Base-by-base conservation (phyloP, 805 yeast species). In the Kuraishia borneana region DNA sequence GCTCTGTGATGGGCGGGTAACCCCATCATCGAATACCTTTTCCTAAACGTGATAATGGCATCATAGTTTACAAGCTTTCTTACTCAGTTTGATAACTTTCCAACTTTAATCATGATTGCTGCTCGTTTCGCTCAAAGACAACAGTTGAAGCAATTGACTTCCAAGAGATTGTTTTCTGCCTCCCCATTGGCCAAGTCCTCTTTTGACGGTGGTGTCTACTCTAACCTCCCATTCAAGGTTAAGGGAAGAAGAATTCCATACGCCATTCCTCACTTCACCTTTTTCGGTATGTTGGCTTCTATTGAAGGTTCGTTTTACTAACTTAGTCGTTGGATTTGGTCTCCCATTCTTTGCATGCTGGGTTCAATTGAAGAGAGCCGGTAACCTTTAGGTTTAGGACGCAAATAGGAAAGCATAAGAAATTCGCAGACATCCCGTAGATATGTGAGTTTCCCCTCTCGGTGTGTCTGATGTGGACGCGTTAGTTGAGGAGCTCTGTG, bases 191-290 rank as follows among this genome's bases (percentile, higher is more conserved):
- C 30, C 28, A 36, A 45, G 26, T 42, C 54, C 35, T 64, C 61
- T 33, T 68, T 50, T 43, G 75, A 76, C 50, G 81, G 73, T 53
- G 96, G 96, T 53, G 77, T 79, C 32, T 92, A 92, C 78, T 68
- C 81, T 52, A 89, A 92, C 74, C 55, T 89, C 43, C 98, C 98
- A 45, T 92, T 89, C 76, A 76, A 76, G 71, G 94, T 89, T 43
- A 87, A 85, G 73, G 70, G 78, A 74, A 87, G 95, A 73, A 82
- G 76, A 67, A 71, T 89, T 45, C 97, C 96, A 46, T 87, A 72
- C 59, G 83, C 77, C 46, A 65, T 85, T 35, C 70, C 80, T 45
- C 94, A 81, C 69, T 80, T 83, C 70, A 75, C 87, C 35, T 80
- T 76, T 65, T 68, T 80, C 45, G 74, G 81, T 56, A 56, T 36